A percentile compares a stretch with the other conserved stretches of the same genome.
Conservation (phyloP, 345 rosid species). For the Erysimum cheiranthoides region DNA sequence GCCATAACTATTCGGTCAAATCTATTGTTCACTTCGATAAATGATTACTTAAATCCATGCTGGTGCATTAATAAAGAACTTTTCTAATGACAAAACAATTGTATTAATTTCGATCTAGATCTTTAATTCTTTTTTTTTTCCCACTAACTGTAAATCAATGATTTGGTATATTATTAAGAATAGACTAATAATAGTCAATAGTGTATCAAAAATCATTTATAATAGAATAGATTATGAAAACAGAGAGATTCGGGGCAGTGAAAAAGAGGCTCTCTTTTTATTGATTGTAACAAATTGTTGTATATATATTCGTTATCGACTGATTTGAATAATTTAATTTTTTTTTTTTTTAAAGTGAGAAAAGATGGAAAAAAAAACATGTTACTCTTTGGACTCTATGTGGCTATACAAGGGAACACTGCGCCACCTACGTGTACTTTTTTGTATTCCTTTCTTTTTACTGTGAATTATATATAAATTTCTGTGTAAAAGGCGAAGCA, state of each 20-base stretch:
- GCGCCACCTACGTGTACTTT: slow-evolving; percentile 64
- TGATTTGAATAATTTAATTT: not conserved
- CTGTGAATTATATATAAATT: slow-evolving; percentile 12
- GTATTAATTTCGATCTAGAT: not conserved
- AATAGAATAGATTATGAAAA: slow-evolving; percentile 37
- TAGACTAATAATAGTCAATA: slow-evolving; percentile 25
- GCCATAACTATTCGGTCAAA: not conserved
- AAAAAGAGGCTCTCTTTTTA: slow-evolving; percentile 57
- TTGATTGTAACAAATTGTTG: slow-evolving; percentile 46
- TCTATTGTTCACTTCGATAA: not conserved
- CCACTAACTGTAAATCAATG: slow-evolving; percentile 19
- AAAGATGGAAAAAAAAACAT: slow-evolving; percentile 33
- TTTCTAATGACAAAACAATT: not conserved
- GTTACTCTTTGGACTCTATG: slow-evolving; percentile 48
- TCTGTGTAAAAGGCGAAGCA: not conserved
- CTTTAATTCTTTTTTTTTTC: no score
- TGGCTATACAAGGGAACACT: slow-evolving; percentile 58
- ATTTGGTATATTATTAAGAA: not conserved
- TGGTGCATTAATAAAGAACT: not conserved
- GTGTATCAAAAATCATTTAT: slow-evolving; percentile 34
- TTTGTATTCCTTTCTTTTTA: slow-evolving; percentile 32
- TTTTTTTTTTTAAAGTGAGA: not conserved
- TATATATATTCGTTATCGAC: slow-evolving; percentile 27
- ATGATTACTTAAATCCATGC: not conserved
- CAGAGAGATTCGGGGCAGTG: slow-evolving; percentile 59